Conservation (phyloP, 495 filamentous ascomycete species). For the Astrocystis sublimbata region DNA sequence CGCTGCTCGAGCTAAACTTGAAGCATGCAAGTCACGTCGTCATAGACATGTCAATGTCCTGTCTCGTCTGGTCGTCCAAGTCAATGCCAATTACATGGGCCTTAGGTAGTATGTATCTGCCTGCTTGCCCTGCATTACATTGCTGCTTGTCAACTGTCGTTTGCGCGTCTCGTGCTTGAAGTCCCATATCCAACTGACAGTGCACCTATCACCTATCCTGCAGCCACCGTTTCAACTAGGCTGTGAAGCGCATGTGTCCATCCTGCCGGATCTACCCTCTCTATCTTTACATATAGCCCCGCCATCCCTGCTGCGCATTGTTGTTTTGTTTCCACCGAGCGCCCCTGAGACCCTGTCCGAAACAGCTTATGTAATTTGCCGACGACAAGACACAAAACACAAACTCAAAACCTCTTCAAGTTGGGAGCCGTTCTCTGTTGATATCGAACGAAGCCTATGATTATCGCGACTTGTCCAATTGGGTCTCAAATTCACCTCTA, state of each 20-base stretch:
- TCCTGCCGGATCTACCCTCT: slow-evolving; percentile 1
- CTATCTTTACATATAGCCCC: not conserved
- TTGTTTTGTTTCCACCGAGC: not conserved
- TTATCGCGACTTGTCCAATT: not conserved
- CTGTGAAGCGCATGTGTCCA: not conserved
- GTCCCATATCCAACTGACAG: too few relatives aligned
- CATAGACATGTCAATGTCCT: slow-evolving; percentile 16
- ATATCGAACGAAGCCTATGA: not conserved
- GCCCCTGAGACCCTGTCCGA: slow-evolving; percentile 4
- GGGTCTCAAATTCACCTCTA: not conserved
- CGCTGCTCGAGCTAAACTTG: not conserved
- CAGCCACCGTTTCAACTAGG: slow-evolving; percentile 3
- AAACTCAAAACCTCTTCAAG: not conserved
- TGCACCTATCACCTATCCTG: too few relatives aligned
- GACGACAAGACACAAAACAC: not conserved
- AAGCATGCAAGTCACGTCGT: slow-evolving; percentile 12
- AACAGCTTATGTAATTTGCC: slow-evolving; percentile 10
- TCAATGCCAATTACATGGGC: too few relatives aligned
- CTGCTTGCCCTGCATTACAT: too few relatives aligned
- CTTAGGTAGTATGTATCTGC: not conserved
- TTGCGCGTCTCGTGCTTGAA: too few relatives aligned
- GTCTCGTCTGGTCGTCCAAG: too few relatives aligned
- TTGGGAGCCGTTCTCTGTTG: not conserved
- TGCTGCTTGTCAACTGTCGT: too few relatives aligned
- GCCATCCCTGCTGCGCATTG: not conserved